Conservation (phyloP, 108 stramenopile genomes). For the Fragilariopsis cylindrus region DNA sequence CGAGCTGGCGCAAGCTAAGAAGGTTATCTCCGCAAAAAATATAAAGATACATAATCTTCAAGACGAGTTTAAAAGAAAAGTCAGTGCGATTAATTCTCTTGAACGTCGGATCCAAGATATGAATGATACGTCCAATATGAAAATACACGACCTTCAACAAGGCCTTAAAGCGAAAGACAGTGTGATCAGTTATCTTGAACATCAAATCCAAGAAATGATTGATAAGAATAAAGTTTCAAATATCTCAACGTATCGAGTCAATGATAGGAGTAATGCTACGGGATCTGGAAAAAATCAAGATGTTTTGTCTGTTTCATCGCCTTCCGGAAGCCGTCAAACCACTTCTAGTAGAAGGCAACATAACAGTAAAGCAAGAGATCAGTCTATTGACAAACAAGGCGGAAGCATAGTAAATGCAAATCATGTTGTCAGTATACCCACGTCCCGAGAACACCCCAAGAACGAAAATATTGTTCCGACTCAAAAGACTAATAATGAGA, state of each 20-base stretch:
- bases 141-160: neutral
- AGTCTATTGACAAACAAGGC: neutral
- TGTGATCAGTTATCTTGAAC: neutral
- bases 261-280: too few relatives aligned
- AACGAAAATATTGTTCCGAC: neutral
- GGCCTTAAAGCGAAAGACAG: neutral
- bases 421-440: too few relatives aligned
- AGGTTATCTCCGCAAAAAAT: conserved; percentile 4
- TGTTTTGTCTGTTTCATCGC: too few relatives aligned
- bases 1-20: neutral
- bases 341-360: conserved; percentile 1
- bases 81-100: neutral
- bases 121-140: neutral
- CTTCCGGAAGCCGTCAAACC: neutral
- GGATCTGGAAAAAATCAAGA: too few relatives aligned
- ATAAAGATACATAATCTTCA: neutral
- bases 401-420: neutral
- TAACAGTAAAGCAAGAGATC: neutral
- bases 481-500: neutral
- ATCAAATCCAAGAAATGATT: conserved; percentile 3
- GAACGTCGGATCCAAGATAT: neutral
- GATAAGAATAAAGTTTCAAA: too few relatives aligned
- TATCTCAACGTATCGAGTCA: too few relatives aligned
- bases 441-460: neutral
- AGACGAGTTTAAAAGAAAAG: neutral